Conservation (phyloP, 306 rosid species). For the Dryas octopetala region DNA sequence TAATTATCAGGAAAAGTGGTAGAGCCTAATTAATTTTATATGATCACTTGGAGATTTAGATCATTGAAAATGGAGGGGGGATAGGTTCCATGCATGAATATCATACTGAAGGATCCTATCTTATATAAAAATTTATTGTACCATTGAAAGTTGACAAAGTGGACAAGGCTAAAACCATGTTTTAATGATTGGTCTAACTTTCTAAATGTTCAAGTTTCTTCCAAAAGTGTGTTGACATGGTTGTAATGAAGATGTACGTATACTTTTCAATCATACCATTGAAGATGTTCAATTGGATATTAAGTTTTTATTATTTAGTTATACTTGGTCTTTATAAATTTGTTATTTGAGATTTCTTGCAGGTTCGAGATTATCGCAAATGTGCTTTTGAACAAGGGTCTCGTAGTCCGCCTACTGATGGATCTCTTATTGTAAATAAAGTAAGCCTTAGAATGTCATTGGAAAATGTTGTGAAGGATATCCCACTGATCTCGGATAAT, state of each 20-base stretch:
- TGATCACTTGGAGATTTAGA: background rate
- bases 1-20: background rate
- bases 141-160: background rate
- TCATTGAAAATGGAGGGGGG: background rate
- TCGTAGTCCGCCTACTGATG: constrained; percentile 42
- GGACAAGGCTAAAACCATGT: background rate
- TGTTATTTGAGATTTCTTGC: constrained; percentile 21
- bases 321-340: constrained; percentile 14
- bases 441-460: constrained; percentile 83
- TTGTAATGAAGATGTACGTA: background rate
- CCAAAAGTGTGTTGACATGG: background rate
- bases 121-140: background rate
- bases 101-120: background rate
- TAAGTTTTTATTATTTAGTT: background rate
- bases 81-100: background rate
- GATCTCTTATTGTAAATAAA: constrained; percentile 56
- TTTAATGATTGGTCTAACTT: background rate
- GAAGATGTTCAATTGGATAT: background rate
- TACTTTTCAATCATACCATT: background rate
- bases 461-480: constrained; percentile 96
- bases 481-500: constrained; percentile 74
- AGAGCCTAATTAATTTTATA: background rate
- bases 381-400: constrained; percentile 63
- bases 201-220: constrained; percentile 9
- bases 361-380: constrained; percentile 90